phyloP scores from a whole-genome alignment of 1,284 basidiomycete species.

The Malassezia brasiliensis region DNA sequence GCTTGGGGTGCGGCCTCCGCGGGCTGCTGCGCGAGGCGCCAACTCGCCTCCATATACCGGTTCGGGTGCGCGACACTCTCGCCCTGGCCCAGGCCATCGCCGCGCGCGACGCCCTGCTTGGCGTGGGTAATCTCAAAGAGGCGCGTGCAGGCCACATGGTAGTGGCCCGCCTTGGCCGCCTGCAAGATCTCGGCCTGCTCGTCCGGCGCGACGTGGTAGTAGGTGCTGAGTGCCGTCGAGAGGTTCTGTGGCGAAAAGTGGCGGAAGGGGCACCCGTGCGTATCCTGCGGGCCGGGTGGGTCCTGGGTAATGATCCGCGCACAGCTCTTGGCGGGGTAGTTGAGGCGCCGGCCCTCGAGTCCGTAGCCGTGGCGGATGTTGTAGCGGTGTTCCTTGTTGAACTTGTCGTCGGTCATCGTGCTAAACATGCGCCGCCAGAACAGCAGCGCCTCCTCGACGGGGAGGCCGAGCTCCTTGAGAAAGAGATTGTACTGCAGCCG shows the following conservation, averaged over 20 bases:
- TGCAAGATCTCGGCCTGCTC: slow-evolving; percentile 81
- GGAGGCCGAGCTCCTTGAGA: slow-evolving; percentile 76
- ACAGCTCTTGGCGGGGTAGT: slow-evolving; percentile 91
- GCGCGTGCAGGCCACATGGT: slow-evolving; percentile 91
- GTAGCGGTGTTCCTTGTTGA: slow-evolving; percentile 95
- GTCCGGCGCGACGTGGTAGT: slow-evolving; percentile 61
- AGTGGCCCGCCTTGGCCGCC: slow-evolving; percentile 71
- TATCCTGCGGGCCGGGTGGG: slow-evolving; percentile 63
- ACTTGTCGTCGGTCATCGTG: slow-evolving; percentile 74
- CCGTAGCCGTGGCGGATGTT: slow-evolving; percentile 95
- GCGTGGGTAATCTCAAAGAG: slow-evolving; percentile 89
- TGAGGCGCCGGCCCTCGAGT: slow-evolving; percentile 82
- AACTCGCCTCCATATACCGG: slow-evolving; percentile 57
- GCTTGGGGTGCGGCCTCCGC: slow-evolving; percentile 7
- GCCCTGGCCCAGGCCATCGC: slow-evolving; percentile 74
- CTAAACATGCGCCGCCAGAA: slow-evolving; percentile 87
- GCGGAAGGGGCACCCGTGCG: slow-evolving; percentile 88
- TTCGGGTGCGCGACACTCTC: slow-evolving; percentile 94
- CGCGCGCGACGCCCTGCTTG: slow-evolving; percentile 65
- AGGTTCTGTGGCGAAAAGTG: slow-evolving; percentile 81
- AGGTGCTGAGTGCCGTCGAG: slow-evolving; percentile 62
- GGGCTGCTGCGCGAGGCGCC: slow-evolving; percentile 43
- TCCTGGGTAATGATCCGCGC: slow-evolving; percentile 74
- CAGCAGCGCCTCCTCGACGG: slow-evolving; percentile 82
- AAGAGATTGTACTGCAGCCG: slow-evolving; percentile 87